Percentiles rank a stretch among this genome's conserved stretches.
Conservation (phyloP, 305 asterid genomes). For the Caryopteris hybrid region DNA sequence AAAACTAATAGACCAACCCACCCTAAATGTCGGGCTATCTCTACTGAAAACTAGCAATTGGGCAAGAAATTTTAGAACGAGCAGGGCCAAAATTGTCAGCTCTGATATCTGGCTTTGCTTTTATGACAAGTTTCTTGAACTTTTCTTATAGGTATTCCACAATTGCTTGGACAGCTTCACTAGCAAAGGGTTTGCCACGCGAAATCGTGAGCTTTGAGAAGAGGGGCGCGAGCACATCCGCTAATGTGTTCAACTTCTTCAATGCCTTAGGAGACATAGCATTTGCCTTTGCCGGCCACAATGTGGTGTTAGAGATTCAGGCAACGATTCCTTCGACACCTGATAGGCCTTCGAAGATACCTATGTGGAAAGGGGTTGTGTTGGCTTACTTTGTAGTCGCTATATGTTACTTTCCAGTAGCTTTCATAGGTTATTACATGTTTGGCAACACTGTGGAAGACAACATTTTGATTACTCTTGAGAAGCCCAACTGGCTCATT, state of each 20-base stretch:
- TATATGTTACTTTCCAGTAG: slow-evolving; percentile 61
- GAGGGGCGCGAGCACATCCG: slow-evolving; percentile 21
- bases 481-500: slow-evolving; percentile 60
- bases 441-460: slow-evolving; percentile 63
- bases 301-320: slow-evolving; percentile 70
- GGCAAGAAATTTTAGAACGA: too few species aligned
- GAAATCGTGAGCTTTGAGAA: slow-evolving; percentile 36
- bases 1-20: too few species aligned
- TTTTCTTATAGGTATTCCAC: slow-evolving; percentile 38
- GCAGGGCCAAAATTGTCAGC: background rate
- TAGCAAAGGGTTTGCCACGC: slow-evolving; percentile 17
- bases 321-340: slow-evolving; percentile 70
- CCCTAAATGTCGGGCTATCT: too few species aligned
- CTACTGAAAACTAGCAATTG: too few species aligned
- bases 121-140: too few species aligned
- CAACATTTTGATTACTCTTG: slow-evolving; percentile 47
- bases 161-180: slow-evolving; percentile 50
- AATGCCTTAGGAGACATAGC: slow-evolving; percentile 63
- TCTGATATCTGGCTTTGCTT: too few species aligned
- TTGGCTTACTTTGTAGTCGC: slow-evolving; percentile 55
- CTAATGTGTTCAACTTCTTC: slow-evolving; percentile 35
- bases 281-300: slow-evolving; percentile 71
- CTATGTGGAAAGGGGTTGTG: slow-evolving; percentile 75
- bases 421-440: slow-evolving; percentile 46
- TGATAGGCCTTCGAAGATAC: slow-evolving; percentile 51